Percentiles rank a stretch among this genome's conserved stretches.
These are phyloP conservation scores for Noccaea bulbosa DNA, from an alignment of 345 rosid species.

Conservation along the genomic window DNA sequence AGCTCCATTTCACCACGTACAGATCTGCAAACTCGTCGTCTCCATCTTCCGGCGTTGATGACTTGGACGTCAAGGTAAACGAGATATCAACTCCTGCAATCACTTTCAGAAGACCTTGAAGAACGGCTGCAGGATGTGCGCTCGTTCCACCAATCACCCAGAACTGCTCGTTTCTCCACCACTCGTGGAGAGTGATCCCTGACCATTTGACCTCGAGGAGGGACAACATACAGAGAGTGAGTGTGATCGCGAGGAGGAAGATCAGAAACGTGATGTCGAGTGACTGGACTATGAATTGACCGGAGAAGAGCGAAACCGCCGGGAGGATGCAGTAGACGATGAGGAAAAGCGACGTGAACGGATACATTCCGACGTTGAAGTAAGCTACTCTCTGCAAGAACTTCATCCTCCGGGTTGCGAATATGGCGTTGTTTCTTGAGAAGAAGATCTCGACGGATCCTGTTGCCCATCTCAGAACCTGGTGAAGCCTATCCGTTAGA, in stretches of 20 bases:
- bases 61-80: slow-evolving; percentile 72
- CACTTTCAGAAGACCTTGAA: slow-evolving; percentile 74
- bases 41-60: slow-evolving; percentile 66
- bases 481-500: slow-evolving; percentile 76
- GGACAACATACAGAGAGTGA: slow-evolving; percentile 65
- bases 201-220: slow-evolving; percentile 82
- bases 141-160: slow-evolving; percentile 89
- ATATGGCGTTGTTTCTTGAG: slow-evolving; percentile 73
- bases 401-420: slow-evolving; percentile 65
- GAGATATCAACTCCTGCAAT: slow-evolving; percentile 80
- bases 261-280: slow-evolving; percentile 58
- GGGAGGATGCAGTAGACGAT: slow-evolving; percentile 75
- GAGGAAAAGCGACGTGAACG: slow-evolving; percentile 79
- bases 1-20: slow-evolving; percentile 68
- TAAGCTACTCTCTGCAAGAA: slow-evolving; percentile 74
- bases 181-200: slow-evolving; percentile 76
- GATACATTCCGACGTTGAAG: slow-evolving; percentile 79
- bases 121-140: slow-evolving; percentile 78
- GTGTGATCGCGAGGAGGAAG: slow-evolving; percentile 60
- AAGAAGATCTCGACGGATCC: slow-evolving; percentile 86
- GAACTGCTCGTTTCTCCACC: slow-evolving; percentile 89
- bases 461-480: slow-evolving; percentile 87
- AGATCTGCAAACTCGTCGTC: slow-evolving; percentile 71
- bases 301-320: slow-evolving; percentile 68
- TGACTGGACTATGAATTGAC: slow-evolving; percentile 75